Evolutionary conservation across 805 yeast genomes (phyloP).

Genomic region (Candida pseudofarinosa): DNA sequence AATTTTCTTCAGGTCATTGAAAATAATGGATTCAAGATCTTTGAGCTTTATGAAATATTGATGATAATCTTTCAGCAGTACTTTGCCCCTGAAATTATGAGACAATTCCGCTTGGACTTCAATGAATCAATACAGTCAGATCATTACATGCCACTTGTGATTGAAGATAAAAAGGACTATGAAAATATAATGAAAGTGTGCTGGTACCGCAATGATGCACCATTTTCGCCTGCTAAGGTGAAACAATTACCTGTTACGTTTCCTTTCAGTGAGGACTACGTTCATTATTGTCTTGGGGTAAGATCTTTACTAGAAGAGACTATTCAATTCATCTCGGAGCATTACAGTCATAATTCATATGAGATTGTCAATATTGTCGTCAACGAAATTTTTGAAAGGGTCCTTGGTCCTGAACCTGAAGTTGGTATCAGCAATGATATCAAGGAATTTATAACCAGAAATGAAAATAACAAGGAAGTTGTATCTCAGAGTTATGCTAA

Average conservation of each 20-base stretch:
- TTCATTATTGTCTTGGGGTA: constrained; percentile 76
- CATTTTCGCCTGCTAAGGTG: constrained; percentile 38
- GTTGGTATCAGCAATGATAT: constrained; percentile 56
- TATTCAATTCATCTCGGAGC: constrained; percentile 59
- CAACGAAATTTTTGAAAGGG: constrained; percentile 58
- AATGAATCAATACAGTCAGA: constrained; percentile 63
- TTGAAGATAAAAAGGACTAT: constrained; percentile 56
- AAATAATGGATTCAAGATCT: constrained; percentile 58
- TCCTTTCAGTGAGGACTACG: constrained; percentile 87
- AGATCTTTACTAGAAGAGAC: constrained; percentile 62
- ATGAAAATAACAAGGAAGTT: constrained; percentile 80
- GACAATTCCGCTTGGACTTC: constrained; percentile 59
- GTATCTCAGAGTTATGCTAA: constrained; percentile 86
- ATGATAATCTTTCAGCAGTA: constrained; percentile 52
- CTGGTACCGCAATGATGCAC: constrained; percentile 61
- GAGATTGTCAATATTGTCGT: constrained; percentile 56
- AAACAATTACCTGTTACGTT: constrained; percentile 56
- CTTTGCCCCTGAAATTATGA: constrained; percentile 53
- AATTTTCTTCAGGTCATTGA: constrained; percentile 73
- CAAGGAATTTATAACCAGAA: constrained; percentile 56
- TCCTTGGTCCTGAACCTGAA: constrained; percentile 48
- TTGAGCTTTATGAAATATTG: constrained; percentile 59
- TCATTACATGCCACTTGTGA: constrained; percentile 82
- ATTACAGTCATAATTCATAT: constrained; percentile 60
- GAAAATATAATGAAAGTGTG: constrained; percentile 59